These are phyloP conservation scores for Mycena kentingensis DNA, from an alignment of 768 basidiomycete species.

Conservation along the genomic window DNA sequence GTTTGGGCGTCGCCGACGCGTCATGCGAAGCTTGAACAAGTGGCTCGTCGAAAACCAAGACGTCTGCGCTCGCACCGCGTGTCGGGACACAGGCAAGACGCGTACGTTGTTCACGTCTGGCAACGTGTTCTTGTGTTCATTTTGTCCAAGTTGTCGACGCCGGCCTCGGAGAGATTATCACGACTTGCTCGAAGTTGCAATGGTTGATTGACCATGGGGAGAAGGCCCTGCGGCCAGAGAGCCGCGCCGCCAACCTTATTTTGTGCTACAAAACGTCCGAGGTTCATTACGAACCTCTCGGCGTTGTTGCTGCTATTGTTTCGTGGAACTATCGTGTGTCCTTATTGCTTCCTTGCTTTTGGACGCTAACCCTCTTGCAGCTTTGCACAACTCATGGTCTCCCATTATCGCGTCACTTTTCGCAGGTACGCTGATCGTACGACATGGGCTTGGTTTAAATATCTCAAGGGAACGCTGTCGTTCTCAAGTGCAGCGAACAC, in stretches of 20 bases:
- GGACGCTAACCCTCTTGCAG: constrained; percentile 38
- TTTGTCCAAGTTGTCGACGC: constrained; percentile 79
- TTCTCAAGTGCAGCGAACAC: constrained; percentile 90
- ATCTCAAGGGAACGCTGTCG: constrained; percentile 64
- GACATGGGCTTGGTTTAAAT: neutral
- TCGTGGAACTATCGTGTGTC: constrained; percentile 90
- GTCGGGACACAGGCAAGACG: constrained; percentile 95
- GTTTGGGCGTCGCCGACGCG: constrained; percentile 77
- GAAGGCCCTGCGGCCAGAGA: constrained; percentile 69
- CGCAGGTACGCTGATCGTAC: constrained; percentile 47
- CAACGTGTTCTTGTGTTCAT: neutral
- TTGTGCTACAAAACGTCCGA: constrained; percentile 76
- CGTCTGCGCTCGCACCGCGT: constrained; percentile 80
- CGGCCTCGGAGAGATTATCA: constrained; percentile 90
- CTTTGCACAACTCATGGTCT: constrained; percentile 91
- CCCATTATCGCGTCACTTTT: constrained; percentile 91
- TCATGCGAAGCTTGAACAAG: constrained; percentile 83
- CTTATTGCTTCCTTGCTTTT: neutral
- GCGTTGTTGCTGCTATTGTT: constrained; percentile 89
- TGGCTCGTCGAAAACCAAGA: constrained; percentile 95
- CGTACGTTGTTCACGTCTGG: constrained; percentile 51
- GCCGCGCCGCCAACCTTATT: constrained; percentile 65
- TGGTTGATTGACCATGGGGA: constrained; percentile 91
- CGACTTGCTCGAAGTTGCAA: constrained; percentile 93
- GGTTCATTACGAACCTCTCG: constrained; percentile 87